Evolutionary conservation across 495 filamentous ascomycete genomes (phyloP), one percentile per base, ranked within the genome.

Genomic region (Trichocladium uniseriatum): DNA sequence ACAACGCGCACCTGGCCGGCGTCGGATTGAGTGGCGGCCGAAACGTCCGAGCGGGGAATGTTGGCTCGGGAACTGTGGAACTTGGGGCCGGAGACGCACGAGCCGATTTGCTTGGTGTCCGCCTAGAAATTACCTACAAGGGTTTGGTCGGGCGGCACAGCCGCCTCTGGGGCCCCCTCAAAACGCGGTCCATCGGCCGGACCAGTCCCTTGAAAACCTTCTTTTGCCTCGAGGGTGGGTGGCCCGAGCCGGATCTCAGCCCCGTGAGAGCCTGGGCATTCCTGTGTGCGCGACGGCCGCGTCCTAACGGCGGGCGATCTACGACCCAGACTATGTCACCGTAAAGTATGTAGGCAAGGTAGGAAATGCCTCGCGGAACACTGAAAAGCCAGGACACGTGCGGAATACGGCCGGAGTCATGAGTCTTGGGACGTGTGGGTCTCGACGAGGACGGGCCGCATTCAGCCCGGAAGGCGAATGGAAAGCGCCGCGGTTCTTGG

Each of bases 21-120:
- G 36, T 43, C 39, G 38, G 39, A 43, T 16, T 16, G 36, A 5
- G 19, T 48, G 51, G 51, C 51, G 22, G 51, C 44, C 39, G 51
- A 52, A 35, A 38, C 8, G 44, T 38, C 51, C 44, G 44, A 44
- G 51, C 32, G 51, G 45, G 28, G 22, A 42, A 35, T 34, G 37
- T 45, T 16, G 36, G n/a, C 20, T 53, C 51, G 51, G 44, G n/a
- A 53, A 45, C n/a, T 52, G 50, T 52, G 50, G 43, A 42, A 47
- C 49, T 41, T 1, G 28, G 32, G 18, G 11, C 49, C 50, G 50
- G 48, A 43, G 28, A 20, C 42, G 50, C 21, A 15, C 13, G 37
- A 20, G 35, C 28, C 49, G 38, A 47, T 28, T 28, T 36, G 37
- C 43, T 40, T 31, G 37, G 45, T 18, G 19, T 24, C 39, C 4